These are phyloP conservation scores for Sclerospora graminicola DNA, from an alignment of 352 stramenopile species.

Conservation along the genomic window DNA sequence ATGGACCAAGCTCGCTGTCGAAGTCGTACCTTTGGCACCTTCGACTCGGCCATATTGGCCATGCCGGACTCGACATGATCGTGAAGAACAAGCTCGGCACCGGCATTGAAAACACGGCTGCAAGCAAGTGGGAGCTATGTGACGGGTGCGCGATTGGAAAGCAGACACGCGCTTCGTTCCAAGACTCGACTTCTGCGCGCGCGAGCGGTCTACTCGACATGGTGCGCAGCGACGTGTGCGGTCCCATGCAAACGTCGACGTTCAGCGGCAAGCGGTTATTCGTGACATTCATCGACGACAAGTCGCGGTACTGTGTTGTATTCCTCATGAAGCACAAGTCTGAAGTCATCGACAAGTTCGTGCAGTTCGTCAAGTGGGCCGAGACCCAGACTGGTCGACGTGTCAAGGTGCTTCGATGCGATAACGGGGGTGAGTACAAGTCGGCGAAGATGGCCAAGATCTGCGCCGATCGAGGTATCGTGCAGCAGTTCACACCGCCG, in stretches of 20 bases:
- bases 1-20: background rate
- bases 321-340: conserved; percentile 9
- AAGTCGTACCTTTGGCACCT: background rate
- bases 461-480: conserved; percentile 3
- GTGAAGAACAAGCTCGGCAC: background rate
- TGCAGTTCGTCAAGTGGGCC: conserved; percentile 1
- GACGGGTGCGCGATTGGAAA: background rate
- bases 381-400: conserved; percentile 2
- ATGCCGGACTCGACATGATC: background rate
- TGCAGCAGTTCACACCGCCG: conserved; percentile 3
- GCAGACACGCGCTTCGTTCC: background rate
- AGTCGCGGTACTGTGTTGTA: conserved; percentile 1
- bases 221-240: background rate
- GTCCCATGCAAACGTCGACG: too few species aligned
- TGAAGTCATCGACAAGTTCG: conserved; percentile 5
- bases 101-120: background rate
- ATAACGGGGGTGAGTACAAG: conserved; percentile 19
- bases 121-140: background rate
- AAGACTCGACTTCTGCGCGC: background rate
- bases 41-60: background rate
- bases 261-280: background rate
- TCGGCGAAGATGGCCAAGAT: conserved; percentile 2
- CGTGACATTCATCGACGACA: conserved; percentile 9
- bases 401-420: conserved; percentile 8
- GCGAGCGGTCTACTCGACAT: background rate